Base-by-base conservation (phyloP, 805 yeast species). In the Starmerella vitae region DNA sequence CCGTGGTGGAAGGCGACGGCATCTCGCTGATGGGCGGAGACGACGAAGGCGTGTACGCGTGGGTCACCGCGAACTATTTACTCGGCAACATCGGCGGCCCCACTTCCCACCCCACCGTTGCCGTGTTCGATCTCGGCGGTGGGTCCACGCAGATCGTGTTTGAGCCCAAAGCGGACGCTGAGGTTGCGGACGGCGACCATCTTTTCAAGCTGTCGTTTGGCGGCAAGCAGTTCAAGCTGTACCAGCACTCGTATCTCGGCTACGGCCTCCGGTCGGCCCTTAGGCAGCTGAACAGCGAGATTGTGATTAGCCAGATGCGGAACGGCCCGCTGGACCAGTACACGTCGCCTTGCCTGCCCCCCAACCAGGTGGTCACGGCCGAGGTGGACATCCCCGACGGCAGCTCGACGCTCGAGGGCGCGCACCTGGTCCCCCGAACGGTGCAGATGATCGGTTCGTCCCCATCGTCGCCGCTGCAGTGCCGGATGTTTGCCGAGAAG, bases 101-200 rank as follows among this genome's bases (percentile, higher is more conserved):
- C 18, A 76, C 72, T 30, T 78, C 78, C 60, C 58, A 63, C 20
- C 85, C 94, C 22, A 91, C 98, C 10, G 94, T 93, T 36, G 98
- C 97, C 18, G 94, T 91, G 9, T 91, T 91, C 55, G 99, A 91
- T 60, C 71, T 91, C 44, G 99, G 98, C 52, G 98, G 98, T 54
- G 97, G 97, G 3, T 84, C 96, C 5, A 91, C 99, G 12, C 98
- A 93, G 64, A 85, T 91, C 63, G 99, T 91, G 5, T 91, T 91
- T 60, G 97, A 91, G 66, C 99, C 99, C 18, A 70, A 70, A n/a
- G 51, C 54, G 21, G 51, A 50, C 22, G 55, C 59, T 24, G 32
- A 65, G 47, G 72, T 88, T 79, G 63, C 70, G 34, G 85, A 77
- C 10, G 94, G 96, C 43, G 96, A 86, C 55, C 93, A 84, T 64